phyloP scores from a whole-genome alignment of 208 protist genomes.

The Trypanosoma cruzi region DNA sequence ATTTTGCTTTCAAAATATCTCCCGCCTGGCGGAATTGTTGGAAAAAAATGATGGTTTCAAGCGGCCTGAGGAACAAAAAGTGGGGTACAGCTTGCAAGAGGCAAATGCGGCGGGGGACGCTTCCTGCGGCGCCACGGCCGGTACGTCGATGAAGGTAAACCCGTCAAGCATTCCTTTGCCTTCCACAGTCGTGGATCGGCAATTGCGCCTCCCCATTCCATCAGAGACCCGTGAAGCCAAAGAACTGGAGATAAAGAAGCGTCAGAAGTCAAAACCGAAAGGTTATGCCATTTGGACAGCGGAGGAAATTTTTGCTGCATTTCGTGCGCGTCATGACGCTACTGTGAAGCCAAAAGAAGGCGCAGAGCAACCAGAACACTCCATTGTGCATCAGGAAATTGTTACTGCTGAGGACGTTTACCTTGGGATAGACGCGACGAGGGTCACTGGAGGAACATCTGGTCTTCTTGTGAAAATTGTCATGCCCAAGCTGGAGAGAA shows the following conservation, averaged over 20 bases:
- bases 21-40: slow-evolving; percentile 64
- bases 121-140: neutral
- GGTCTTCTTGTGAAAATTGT: slow-evolving; percentile 78
- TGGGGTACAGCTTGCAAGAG: slow-evolving; percentile 72
- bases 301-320: slow-evolving; percentile 54
- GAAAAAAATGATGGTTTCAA: slow-evolving; percentile 73
- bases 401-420: slow-evolving; percentile 86
- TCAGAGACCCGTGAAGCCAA: slow-evolving; percentile 62
- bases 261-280: slow-evolving; percentile 25
- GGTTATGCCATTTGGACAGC: slow-evolving; percentile 88
- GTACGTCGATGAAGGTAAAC: slow-evolving; percentile 14
- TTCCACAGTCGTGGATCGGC: slow-evolving; percentile 73
- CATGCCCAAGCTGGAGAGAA: slow-evolving; percentile 49
- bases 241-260: slow-evolving; percentile 19
- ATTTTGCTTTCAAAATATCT: slow-evolving; percentile 57
- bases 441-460: slow-evolving; percentile 34
- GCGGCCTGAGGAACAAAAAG: slow-evolving; percentile 60
- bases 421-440: slow-evolving; percentile 77
- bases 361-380: slow-evolving; percentile 59
- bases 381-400: slow-evolving; percentile 79
- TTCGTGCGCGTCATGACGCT: slow-evolving; percentile 26
- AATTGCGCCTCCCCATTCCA: slow-evolving; percentile 68
- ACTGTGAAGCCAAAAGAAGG: slow-evolving; percentile 19
- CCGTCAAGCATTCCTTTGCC: slow-evolving; percentile 67
- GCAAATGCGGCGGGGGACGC: neutral